phyloP scores from a whole-genome alignment of 73 alveolate species.

The Tetrahymena borealis region DNA sequence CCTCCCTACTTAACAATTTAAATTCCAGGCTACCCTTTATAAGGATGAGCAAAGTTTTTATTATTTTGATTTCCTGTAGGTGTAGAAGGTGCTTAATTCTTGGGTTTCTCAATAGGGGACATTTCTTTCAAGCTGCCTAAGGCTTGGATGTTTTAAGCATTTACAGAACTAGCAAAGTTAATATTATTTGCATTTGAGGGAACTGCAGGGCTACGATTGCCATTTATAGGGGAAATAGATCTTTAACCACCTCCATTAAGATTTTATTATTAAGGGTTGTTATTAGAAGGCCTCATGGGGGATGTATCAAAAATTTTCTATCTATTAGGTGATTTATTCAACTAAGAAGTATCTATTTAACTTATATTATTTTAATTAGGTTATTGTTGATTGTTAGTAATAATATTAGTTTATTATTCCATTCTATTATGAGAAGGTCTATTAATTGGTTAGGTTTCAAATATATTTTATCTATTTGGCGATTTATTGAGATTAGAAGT shows the following conservation, averaged over 20 bases:
- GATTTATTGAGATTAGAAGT: background rate
- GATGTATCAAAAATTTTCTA: background rate
- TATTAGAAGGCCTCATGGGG: background rate
- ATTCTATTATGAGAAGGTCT: background rate
- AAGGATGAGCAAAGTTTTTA: background rate
- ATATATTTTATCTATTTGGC: background rate
- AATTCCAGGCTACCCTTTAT: background rate
- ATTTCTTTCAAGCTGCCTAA: background rate
- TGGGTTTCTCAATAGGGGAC: background rate
- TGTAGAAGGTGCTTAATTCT: background rate
- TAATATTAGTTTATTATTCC: background rate
- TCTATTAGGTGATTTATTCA: background rate
- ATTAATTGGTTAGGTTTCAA: background rate
- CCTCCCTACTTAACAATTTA: background rate
- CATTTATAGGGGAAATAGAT: background rate
- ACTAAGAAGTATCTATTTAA: background rate
- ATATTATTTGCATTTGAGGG: background rate
- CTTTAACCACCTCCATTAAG: background rate
- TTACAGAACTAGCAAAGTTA: background rate
- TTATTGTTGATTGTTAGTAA: background rate
- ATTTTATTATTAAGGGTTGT: background rate
- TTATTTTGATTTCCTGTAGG: background rate
- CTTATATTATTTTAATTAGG: background rate
- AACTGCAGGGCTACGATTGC: background rate
- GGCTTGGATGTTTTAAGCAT: background rate